Evolutionary conservation across 257 asterid genomes (phyloP).

Genomic region (Nicotiana obtusifolia): DNA sequence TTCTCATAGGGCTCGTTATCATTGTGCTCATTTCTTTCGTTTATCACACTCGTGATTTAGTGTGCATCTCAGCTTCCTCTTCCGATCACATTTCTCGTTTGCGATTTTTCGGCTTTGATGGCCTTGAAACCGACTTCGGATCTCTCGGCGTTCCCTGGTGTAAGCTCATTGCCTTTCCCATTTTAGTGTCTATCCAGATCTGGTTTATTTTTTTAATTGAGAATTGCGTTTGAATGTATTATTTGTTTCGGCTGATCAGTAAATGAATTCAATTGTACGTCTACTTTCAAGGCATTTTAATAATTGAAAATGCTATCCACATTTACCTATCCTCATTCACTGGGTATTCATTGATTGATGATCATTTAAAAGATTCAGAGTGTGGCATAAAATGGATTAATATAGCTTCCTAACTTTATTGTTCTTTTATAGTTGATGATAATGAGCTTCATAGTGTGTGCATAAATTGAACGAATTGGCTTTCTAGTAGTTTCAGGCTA

Average conservation of each 20-base stretch:
- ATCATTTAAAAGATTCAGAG: not conserved
- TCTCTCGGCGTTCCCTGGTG: slow-evolving; percentile 99
- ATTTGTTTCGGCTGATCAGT: not conserved
- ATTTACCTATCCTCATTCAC: not conserved
- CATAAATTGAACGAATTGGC: not conserved
- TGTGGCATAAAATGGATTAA: not conserved
- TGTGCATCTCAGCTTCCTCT: slow-evolving; percentile 70
- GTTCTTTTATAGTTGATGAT: not conserved
- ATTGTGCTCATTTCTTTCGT: slow-evolving; percentile 40
- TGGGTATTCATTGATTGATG: not conserved
- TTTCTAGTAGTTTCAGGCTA: not conserved
- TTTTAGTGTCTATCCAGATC: slow-evolving; percentile 1
- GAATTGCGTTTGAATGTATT: not conserved
- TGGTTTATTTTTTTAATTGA: not conserved
- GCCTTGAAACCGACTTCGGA: slow-evolving; percentile 79
- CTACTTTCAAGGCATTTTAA: not conserved
- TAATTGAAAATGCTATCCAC: not conserved
- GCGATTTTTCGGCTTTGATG: slow-evolving; percentile 74
- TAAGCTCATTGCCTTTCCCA: slow-evolving; percentile 29
- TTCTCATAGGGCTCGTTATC: slow-evolving; percentile 42
- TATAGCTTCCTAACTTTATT: not conserved
- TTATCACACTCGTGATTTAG: slow-evolving; percentile 64
- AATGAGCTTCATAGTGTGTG: not conserved
- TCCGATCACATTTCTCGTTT: slow-evolving; percentile 71
- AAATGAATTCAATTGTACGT: not conserved